Percentiles rank a stretch among this genome's conserved stretches.
Conservation (phyloP, 306 rosid genomes). For the Trichosanthes truncata region DNA sequence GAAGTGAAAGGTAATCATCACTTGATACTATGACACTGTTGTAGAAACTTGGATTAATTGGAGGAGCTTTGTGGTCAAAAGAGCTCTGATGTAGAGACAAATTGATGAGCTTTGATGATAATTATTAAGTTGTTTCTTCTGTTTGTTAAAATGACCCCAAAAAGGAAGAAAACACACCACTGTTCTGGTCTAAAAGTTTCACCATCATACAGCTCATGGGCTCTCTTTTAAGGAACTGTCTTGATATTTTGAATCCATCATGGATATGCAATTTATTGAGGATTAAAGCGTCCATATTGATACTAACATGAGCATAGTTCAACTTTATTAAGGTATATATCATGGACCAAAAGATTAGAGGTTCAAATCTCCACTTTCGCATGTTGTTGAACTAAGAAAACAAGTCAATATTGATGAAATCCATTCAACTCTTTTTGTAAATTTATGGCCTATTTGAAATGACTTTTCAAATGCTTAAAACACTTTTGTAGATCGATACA, state of each 20-base stretch:
- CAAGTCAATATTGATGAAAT: too few relatives aligned
- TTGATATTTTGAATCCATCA: background rate
- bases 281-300: background rate
- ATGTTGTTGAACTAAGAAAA: too few relatives aligned
- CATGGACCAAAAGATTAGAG: too few relatives aligned
- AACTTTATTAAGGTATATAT: too few relatives aligned
- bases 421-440: background rate
- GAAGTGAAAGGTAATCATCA: too few relatives aligned
- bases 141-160: background rate
- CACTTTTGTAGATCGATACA: background rate
- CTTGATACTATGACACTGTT: background rate
- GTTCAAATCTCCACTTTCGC: too few relatives aligned
- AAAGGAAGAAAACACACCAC: background rate
- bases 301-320: too few relatives aligned
- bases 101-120: background rate
- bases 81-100: background rate
- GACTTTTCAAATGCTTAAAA: too few relatives aligned
- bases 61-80: background rate
- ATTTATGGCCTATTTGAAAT: too few relatives aligned
- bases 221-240: background rate
- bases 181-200: background rate
- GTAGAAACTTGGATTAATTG: background rate
- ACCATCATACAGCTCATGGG: background rate
- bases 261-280: background rate
- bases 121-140: background rate